Base-by-base conservation (phyloP, 2,329 filamentous ascomycete species). In the Ophioceras dolichostomum region DNA sequence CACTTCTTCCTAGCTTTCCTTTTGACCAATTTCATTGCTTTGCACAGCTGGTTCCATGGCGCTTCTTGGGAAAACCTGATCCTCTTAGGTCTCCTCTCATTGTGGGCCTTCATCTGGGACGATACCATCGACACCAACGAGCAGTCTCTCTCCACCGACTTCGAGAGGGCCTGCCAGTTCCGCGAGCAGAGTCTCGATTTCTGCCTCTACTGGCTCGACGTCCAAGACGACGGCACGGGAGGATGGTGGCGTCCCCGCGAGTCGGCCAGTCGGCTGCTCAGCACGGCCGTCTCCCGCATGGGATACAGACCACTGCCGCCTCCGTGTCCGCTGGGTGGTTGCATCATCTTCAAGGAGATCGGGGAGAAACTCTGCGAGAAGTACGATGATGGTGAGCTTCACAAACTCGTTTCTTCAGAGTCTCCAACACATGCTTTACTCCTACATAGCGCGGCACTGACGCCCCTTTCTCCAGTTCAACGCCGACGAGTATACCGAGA, bases 101-200 rank as follows among this genome's bases (percentile, higher is more conserved):
- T 55, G 7, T 56, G 53, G 47, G 51, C 55, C 26, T 57, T 57
- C 37, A 48, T 54, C 24, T 57, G 54, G 54, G 53, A 57, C 37
- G 55, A 56, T 27, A 51, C 53, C 12, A 51, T 57, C 26, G 54
- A 57, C 35, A 50, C 47, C 2, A 50, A 52, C 27, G 54, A 57
- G 16, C 54, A 54, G 16, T 49, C 50, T 21, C 50, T 55, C 16
- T 48, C 53, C 1, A 40, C 38, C 2, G 44, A 52, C 39, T 50
- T 55, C 32, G 46, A 47, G 10, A 34, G 48, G 14, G 52, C 51
- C 4, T 49, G 48, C 27, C 40, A 43, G 19, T 56, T 54, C 41
- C 52, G 55, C 19, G 39, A 39, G 32, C 46, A 51, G 32, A 54
- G 53, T 3, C 49, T 56, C 9, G 39, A 32, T 17, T 56, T 52